Conservation (phyloP, 1,284 basidiomycete species). For the Sphaerobolus stellatus region DNA sequence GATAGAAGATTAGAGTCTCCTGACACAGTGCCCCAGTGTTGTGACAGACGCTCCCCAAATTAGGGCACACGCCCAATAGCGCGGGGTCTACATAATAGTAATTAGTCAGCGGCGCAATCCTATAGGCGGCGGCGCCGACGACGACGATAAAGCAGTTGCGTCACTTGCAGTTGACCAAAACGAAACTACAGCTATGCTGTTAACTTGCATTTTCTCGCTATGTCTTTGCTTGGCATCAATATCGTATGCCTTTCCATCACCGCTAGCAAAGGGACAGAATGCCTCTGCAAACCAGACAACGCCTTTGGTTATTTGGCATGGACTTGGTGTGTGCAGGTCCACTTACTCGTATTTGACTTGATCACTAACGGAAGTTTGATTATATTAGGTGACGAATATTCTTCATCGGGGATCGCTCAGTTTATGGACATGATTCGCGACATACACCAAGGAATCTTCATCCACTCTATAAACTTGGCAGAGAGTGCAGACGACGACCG, state of each 20-base stretch:
- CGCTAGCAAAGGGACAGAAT: neutral
- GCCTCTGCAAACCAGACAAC: neutral
- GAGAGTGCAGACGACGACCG: slow-evolving; percentile 68
- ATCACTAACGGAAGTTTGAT: slow-evolving; percentile 8
- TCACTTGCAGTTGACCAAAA: too few relatives aligned
- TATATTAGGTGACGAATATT: slow-evolving; percentile 56
- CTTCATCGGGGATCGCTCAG: slow-evolving; percentile 64
- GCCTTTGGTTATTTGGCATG: slow-evolving; percentile 94
- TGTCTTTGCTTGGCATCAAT: neutral
- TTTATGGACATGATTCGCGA: slow-evolving; percentile 68
- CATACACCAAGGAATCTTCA: slow-evolving; percentile 81
- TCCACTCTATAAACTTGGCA: slow-evolving; percentile 79
- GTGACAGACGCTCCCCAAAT: too few relatives aligned
- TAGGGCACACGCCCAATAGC: too few relatives aligned
- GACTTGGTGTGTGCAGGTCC: slow-evolving; percentile 59
- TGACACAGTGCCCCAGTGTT: neutral
- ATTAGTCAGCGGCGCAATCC: too few relatives aligned
- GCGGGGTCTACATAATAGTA: too few relatives aligned
- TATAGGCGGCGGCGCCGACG: too few relatives aligned
- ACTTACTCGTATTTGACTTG: slow-evolving; percentile 26
- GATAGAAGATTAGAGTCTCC: neutral
- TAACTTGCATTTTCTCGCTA: neutral
- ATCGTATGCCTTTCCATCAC: neutral
- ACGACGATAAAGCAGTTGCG: too few relatives aligned
- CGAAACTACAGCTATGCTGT: neutral